Conservation (phyloP, 176 grass and related monocot genomes). For the Carex cristatella region DNA sequence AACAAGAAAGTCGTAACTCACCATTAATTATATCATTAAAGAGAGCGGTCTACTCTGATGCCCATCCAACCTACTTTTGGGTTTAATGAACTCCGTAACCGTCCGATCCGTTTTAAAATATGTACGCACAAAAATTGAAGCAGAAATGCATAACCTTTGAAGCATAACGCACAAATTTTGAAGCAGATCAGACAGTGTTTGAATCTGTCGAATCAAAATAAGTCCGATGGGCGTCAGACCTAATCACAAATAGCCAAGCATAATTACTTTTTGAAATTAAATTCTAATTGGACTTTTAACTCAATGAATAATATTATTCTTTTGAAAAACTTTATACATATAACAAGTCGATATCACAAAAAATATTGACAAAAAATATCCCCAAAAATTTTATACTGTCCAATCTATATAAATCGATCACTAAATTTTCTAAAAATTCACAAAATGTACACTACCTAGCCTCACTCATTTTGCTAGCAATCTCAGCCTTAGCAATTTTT, state of each 20-base stretch:
- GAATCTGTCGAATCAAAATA: too few species aligned
- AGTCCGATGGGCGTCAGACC: too few species aligned
- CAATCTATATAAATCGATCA: not conserved
- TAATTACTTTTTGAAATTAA: not conserved
- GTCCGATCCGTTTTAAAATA: too few species aligned
- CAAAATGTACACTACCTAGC: slow-evolving; percentile 26
- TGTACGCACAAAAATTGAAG: too few species aligned
- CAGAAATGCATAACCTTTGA: too few species aligned
- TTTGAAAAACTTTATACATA: not conserved
- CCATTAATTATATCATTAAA: not conserved
- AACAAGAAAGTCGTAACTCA: not conserved
- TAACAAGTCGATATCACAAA: not conserved
- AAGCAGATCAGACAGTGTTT: too few species aligned
- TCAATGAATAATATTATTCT: not conserved
- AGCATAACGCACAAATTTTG: too few species aligned
- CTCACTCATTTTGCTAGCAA: slow-evolving; percentile 38
- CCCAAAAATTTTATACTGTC: not conserved
- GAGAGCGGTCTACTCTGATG: too few species aligned
- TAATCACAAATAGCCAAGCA: too few species aligned
- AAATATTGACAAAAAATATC: too few species aligned
- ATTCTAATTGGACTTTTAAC: not conserved
- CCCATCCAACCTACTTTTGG: too few species aligned
- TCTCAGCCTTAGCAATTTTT: slow-evolving; percentile 63
- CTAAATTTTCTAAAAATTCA: not conserved
- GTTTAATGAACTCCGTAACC: too few species aligned